These are phyloP conservation scores for Aegilops sharonensis DNA, from an alignment of 176 grass and related monocot species.

Conservation along the genomic window DNA sequence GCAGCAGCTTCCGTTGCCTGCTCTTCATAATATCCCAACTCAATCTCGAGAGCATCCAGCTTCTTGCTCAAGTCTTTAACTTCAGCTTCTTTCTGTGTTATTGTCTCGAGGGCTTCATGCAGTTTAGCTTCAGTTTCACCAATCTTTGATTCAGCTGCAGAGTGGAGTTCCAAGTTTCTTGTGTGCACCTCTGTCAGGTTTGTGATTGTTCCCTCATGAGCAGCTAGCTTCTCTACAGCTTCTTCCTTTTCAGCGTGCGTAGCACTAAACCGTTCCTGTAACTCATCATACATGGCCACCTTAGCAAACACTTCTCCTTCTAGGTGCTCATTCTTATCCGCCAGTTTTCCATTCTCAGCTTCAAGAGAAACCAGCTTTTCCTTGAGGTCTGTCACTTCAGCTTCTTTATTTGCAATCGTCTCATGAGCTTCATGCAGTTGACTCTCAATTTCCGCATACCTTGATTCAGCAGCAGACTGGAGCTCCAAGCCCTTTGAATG, in stretches of 20 bases:
- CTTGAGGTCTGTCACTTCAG: slow-evolving; percentile 37
- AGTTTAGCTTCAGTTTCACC: slow-evolving; percentile 48
- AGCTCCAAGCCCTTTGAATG: slow-evolving; percentile 48
- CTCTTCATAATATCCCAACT: slow-evolving; percentile 70
- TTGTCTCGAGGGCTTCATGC: slow-evolving; percentile 42
- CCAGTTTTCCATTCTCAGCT: slow-evolving; percentile 49
- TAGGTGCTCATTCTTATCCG: slow-evolving; percentile 32
- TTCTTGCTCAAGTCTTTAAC: slow-evolving; percentile 69
- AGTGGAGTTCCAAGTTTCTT: slow-evolving; percentile 52
- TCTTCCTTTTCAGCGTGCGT: slow-evolving; percentile 55
- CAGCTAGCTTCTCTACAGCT: slow-evolving; percentile 42
- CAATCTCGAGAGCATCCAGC: slow-evolving; percentile 68
- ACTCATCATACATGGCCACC: slow-evolving; percentile 46
- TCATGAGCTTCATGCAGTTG: slow-evolving; percentile 41
- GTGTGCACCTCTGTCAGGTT: slow-evolving; percentile 52
- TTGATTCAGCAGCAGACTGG: slow-evolving; percentile 41
- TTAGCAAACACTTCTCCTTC: slow-evolving; percentile 53
- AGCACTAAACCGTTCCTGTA: slow-evolving; percentile 52
- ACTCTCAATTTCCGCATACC: slow-evolving; percentile 39
- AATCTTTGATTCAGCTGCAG: slow-evolving; percentile 47
- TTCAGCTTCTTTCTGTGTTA: slow-evolving; percentile 63
- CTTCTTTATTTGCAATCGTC: slow-evolving; percentile 38
- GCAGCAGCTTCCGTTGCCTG: slow-evolving; percentile 56
- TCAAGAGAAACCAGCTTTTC: slow-evolving; percentile 55
- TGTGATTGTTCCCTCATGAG: slow-evolving; percentile 51